Base-by-base conservation (phyloP, 2,329 filamentous ascomycete species). In the Penicillium sp. region DNA sequence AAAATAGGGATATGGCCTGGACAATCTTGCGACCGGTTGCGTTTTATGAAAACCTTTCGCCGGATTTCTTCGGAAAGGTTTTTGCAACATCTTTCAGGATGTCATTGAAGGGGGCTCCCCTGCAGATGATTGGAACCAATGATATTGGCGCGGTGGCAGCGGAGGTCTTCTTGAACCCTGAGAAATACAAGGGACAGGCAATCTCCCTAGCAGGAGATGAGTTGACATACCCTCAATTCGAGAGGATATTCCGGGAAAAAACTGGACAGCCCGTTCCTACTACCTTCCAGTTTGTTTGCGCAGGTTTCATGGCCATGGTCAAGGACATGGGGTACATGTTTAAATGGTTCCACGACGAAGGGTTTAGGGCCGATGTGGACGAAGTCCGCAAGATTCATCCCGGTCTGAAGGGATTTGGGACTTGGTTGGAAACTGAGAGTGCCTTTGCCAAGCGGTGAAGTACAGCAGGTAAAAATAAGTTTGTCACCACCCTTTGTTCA, bases 21-120 rank as follows among this genome's bases (percentile, higher is more conserved):
- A 86, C 83, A 0, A 80, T 88, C 32, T 70, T 88, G 2, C 78
- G 84, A 3, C 85, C 85, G 0, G 79, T 81, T 0, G 82, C 80
- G 1, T 88, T 88, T 69, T 82, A 85, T 74, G 84, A 88, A 7
- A 81, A 81, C 68, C 60, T 82, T 4, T 67, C 62, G 2, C 72
- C 76, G 0, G 73, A 72, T 9, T 78, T 82, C 56, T 56, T 73
- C 7, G 78, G 78, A 3, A 78, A 78, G 50, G 70, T 78, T 2
- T 82, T 83, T 61, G 63, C 75, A 0, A 73, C 79, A 0, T 24
- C 51, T 1, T 75, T 77, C 63, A 66, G 73, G 29, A 68, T 72
- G 29, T 68, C 67, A 0, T 49, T 80, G 13, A 64, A 72, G 40
- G 74, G 68, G 1, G 78, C 77, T 52, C 64, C 72, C 1, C 58